phyloP scores from a whole-genome alignment of 2,329 filamentous ascomycete genomes.

The Colletotrichum chrysophilum region DNA sequence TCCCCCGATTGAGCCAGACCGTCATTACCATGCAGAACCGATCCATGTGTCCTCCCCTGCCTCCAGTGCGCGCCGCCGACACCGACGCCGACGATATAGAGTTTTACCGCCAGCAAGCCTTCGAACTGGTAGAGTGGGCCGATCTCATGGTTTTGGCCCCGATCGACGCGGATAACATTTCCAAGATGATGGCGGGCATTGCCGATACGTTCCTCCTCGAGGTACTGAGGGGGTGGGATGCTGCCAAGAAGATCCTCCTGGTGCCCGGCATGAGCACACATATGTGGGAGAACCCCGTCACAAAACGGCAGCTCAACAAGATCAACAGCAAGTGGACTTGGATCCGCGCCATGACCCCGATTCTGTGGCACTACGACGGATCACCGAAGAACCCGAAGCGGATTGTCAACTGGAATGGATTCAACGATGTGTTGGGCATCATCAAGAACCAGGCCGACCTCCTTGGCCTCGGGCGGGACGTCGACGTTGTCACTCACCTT shows the following conservation, averaged over 20 bases:
- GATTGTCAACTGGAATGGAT: slow-evolving; percentile 65
- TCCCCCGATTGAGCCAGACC: slow-evolving; percentile 66
- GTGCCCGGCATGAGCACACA: slow-evolving; percentile 88
- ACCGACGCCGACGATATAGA: slow-evolving; percentile 53
- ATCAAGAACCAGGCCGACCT: slow-evolving; percentile 81
- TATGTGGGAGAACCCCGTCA: slow-evolving; percentile 92
- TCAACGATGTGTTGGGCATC: slow-evolving; percentile 75
- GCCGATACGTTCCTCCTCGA: slow-evolving; percentile 82
- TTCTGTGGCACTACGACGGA: slow-evolving; percentile 80
- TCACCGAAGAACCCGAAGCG: slow-evolving; percentile 52
- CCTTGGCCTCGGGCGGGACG: slow-evolving; percentile 74
- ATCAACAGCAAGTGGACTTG: slow-evolving; percentile 85
- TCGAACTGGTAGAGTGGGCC: slow-evolving; percentile 83
- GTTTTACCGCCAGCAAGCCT: slow-evolving; percentile 57
- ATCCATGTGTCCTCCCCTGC: slow-evolving; percentile 36
- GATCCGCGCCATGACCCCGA: slow-evolving; percentile 81
- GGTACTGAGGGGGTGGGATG: slow-evolving; percentile 84
- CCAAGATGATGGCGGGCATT: slow-evolving; percentile 86
- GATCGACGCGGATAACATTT: slow-evolving; percentile 82
- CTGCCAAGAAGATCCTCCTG: slow-evolving; percentile 82
- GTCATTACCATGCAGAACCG: slow-evolving; percentile 65
- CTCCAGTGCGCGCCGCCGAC: slow-evolving; percentile 34
- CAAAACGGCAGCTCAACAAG: slow-evolving; percentile 85
- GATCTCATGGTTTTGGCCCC: slow-evolving; percentile 85
- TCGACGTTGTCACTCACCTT: slow-evolving; percentile 58